These are phyloP conservation scores for Auricularia sp. DNA, from an alignment of 768 basidiomycete species.

Conservation along the genomic window DNA sequence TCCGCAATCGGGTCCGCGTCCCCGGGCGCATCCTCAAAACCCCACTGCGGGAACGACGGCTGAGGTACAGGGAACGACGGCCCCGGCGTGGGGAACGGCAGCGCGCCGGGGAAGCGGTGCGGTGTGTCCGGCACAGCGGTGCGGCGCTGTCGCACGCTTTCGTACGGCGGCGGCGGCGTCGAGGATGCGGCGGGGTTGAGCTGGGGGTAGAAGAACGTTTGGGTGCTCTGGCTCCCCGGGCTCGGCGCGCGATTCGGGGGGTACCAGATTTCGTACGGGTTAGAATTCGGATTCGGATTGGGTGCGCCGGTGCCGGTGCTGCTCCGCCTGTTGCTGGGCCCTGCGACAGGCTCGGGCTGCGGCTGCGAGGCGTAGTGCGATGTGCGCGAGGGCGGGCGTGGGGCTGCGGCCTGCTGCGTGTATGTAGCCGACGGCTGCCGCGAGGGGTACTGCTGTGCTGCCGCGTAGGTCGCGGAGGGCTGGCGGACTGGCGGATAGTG, in stretches of 20 bases:
- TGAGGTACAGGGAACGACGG: background rate
- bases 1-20: too few relatives aligned
- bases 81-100: background rate
- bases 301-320: too few relatives aligned
- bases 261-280: background rate
- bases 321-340: background rate
- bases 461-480: background rate
- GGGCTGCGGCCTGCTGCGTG: slow-evolving; percentile 32
- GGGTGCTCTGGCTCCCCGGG: background rate
- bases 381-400: slow-evolving; percentile 40
- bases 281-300: too few relatives aligned
- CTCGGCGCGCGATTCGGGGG: background rate
- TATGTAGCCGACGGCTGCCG: background rate
- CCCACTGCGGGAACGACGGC: background rate
- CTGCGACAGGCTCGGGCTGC: background rate
- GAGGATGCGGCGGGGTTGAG: background rate
- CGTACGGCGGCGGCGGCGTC: background rate
- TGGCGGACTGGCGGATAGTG: background rate
- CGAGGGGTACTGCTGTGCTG: background rate
- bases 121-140: background rate
- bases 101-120: background rate
- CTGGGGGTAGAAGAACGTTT: background rate
- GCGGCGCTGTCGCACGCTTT: background rate
- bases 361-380: slow-evolving; percentile 11
- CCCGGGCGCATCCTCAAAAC: too few relatives aligned